Evolutionary conservation across 2,329 filamentous ascomycete species (phyloP).

Genomic region (Emergomyces pasteurianus): DNA sequence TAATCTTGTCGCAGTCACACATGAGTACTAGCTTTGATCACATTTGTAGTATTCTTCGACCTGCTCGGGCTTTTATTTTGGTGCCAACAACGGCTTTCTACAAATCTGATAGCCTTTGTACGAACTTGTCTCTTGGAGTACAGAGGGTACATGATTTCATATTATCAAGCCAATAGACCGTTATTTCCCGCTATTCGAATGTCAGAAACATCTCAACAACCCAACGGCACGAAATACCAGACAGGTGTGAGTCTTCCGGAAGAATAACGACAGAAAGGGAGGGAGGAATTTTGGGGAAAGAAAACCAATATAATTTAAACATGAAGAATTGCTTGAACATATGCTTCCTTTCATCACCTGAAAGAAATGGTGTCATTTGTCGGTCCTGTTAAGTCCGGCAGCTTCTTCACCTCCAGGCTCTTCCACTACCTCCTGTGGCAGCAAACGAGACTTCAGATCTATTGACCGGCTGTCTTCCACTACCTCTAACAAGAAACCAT

Average conservation of each 20-base stretch:
- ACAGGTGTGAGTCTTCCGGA: neutral
- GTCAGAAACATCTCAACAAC: neutral
- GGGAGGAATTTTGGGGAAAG: neutral
- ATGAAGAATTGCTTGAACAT: neutral
- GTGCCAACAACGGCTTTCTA: neutral
- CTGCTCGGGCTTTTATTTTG: neutral
- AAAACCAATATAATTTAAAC: neutral
- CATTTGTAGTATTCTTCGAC: neutral
- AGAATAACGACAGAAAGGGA: neutral
- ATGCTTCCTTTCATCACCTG: neutral
- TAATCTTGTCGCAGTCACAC: neutral
- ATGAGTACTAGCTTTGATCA: neutral
- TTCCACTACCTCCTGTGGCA: conserved; percentile 22
- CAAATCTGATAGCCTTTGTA: neutral
- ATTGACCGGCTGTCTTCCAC: conserved; percentile 15
- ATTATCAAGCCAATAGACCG: neutral
- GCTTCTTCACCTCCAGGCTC: conserved; percentile 17
- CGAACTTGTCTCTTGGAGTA: neutral
- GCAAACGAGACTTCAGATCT: conserved; percentile 26
- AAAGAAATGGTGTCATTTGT: conserved; percentile 7
- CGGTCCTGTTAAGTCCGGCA: conserved; percentile 22
- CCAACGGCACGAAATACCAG: neutral
- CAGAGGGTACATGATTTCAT: neutral
- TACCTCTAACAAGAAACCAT: conserved; percentile 1
- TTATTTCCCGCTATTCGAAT: neutral